phyloP scores from a whole-genome alignment of 2,329 filamentous ascomycete species.

The Ascochyta pisi region DNA sequence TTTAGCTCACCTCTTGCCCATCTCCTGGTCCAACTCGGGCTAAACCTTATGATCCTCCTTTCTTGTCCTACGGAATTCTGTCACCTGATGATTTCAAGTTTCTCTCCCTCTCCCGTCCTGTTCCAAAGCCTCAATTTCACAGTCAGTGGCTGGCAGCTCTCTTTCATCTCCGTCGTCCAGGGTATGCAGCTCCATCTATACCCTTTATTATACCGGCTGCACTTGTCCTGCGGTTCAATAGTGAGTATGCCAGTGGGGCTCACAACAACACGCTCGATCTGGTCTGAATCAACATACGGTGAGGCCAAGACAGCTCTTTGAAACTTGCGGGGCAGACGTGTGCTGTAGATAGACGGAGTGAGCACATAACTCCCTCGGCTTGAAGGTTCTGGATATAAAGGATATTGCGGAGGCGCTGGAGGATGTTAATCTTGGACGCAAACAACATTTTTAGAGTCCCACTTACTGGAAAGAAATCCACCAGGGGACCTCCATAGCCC shows the following conservation, averaged over 20 bases:
- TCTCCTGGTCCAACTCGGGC: no score
- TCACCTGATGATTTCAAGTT: no score
- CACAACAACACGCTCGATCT: constrained; percentile 26
- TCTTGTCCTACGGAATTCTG: background rate
- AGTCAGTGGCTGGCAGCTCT: constrained; percentile 25
- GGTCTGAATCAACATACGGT: background rate
- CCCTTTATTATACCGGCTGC: constrained; percentile 12
- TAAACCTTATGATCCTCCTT: background rate
- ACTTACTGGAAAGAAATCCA: constrained; percentile 21
- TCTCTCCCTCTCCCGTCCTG: background rate
- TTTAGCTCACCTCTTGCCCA: no score
- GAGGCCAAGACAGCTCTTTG: background rate
- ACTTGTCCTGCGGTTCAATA: constrained; percentile 15
- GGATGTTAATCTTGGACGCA: background rate
- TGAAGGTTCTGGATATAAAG: constrained; percentile 37
- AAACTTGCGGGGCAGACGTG: constrained; percentile 30
- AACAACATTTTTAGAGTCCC: background rate
- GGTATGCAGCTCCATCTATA: constrained; percentile 37
- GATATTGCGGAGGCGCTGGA: constrained; percentile 25
- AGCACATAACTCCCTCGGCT: constrained; percentile 28
- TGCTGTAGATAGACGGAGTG: constrained; percentile 11
- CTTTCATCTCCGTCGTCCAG: constrained; percentile 39
- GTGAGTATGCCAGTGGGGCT: constrained; percentile 23
- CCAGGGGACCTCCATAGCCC: constrained; percentile 17
- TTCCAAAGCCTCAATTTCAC: constrained; percentile 21